phyloP scores from a whole-genome alignment of 176 grass and related monocot species.

The Areca catechu region DNA sequence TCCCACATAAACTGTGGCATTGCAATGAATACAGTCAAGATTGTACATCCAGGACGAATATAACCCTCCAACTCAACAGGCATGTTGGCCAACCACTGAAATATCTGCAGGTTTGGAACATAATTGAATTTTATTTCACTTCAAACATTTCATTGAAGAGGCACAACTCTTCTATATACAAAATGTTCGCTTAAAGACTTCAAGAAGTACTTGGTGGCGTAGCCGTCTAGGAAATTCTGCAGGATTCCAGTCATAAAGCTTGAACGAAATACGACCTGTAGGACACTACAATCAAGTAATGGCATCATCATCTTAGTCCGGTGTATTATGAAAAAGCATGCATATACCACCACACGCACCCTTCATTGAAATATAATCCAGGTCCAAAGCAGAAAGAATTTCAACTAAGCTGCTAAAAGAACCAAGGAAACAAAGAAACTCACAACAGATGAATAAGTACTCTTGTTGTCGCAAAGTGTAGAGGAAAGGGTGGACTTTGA shows the following conservation, averaged over 20 bases:
- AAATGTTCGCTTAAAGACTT: neutral
- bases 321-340: neutral
- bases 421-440: conserved; percentile 15
- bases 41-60: conserved; percentile 94
- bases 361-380: too few relatives aligned
- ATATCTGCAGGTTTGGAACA: conserved; percentile 56
- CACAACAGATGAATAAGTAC: conserved; percentile 75
- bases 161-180: neutral
- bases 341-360: too few relatives aligned
- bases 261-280: conserved; percentile 97
- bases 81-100: conserved; percentile 88
- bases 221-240: conserved; percentile 94
- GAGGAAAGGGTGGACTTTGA: conserved; percentile 47
- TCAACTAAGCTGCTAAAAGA: neutral
- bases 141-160: too few relatives aligned
- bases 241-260: conserved; percentile 98
- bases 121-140: neutral
- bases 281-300: conserved; percentile 71
- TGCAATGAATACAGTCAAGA: conserved; percentile 87
- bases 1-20: conserved; percentile 95
- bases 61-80: conserved; percentile 99
- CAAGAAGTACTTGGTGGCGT: conserved; percentile 72
- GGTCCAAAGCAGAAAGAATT: too few relatives aligned
- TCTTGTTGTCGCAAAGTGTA: conserved; percentile 50
- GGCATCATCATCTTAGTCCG: conserved; percentile 26